A percentile compares a stretch with the other conserved stretches of the same genome.
Conservation (phyloP, 495 filamentous ascomycete species). For the Hypomontagnella submonticulosa region DNA sequence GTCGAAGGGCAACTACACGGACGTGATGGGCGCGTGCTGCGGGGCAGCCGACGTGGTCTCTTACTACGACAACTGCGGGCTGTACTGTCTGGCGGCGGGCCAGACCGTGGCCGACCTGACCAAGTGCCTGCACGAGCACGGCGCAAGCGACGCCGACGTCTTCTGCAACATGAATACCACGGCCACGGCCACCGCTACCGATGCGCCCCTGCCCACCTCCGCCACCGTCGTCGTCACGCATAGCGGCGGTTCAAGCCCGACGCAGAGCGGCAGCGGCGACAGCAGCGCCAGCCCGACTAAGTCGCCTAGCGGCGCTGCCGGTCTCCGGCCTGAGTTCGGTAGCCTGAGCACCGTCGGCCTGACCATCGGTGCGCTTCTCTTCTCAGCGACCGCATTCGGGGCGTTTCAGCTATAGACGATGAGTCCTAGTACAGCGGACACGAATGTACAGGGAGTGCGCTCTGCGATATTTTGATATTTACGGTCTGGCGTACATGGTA, state of each 20-base stretch:
- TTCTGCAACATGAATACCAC: slow-evolving; percentile 55
- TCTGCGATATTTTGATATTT: neutral
- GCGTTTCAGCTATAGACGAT: slow-evolving; percentile 37
- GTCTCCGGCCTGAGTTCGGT: slow-evolving; percentile 29
- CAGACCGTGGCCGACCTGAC: slow-evolving; percentile 53
- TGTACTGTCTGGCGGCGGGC: slow-evolving; percentile 62
- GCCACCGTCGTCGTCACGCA: slow-evolving; percentile 42
- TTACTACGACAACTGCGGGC: slow-evolving; percentile 60
- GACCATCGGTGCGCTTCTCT: slow-evolving; percentile 39
- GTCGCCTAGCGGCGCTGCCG: slow-evolving; percentile 29
- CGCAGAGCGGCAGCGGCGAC: neutral
- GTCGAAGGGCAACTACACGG: slow-evolving; percentile 52
- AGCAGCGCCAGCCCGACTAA: slow-evolving; percentile 5
- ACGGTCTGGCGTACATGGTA: slow-evolving; percentile 17
- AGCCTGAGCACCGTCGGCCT: slow-evolving; percentile 35
- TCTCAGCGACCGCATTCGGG: slow-evolving; percentile 44
- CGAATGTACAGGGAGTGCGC: neutral
- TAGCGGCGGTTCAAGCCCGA: slow-evolving; percentile 24
- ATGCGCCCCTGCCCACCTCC: slow-evolving; percentile 42
- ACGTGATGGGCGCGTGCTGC: slow-evolving; percentile 60
- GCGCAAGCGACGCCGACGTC: slow-evolving; percentile 46
- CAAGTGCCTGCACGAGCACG: slow-evolving; percentile 51
- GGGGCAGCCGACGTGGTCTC: slow-evolving; percentile 51
- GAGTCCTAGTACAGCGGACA: neutral
- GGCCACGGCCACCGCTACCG: slow-evolving; percentile 56